Conservation (phyloP, 495 filamentous ascomycete genomes). For the Trichoderma virens region DNA sequence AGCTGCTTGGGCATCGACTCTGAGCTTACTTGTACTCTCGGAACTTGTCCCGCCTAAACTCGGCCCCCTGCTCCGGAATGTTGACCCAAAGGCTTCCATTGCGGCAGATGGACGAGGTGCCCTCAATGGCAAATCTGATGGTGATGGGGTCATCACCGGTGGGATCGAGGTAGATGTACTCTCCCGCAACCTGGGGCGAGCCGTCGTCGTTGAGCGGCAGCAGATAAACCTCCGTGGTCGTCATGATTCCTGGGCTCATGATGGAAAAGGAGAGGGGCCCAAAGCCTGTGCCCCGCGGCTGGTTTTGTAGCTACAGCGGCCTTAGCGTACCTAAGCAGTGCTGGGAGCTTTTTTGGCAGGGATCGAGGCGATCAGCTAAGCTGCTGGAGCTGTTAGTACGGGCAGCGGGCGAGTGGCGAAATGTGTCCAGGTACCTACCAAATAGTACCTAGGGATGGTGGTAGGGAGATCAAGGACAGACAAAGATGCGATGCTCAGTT, state of each 20-base stretch:
- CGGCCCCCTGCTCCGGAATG: conserved; percentile 65
- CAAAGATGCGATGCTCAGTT: too few species aligned
- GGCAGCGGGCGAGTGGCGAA: too few species aligned
- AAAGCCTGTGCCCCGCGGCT: background rate
- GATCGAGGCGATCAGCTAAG: too few species aligned
- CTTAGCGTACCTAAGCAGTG: conserved; percentile 1
- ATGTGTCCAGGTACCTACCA: too few species aligned
- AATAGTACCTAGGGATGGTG: too few species aligned
- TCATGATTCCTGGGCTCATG: conserved; percentile 46
- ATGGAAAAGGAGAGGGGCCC: background rate
- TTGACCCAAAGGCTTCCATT: conserved; percentile 95
- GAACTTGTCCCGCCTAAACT: conserved; percentile 70
- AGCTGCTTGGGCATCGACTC: conserved; percentile 12
- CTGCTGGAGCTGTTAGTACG: too few species aligned
- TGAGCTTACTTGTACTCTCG: conserved; percentile 71
- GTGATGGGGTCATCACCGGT: conserved; percentile 61
- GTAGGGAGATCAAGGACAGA: too few species aligned
- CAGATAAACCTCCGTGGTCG: conserved; percentile 65
- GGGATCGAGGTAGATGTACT: conserved; percentile 85
- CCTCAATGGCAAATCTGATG: conserved; percentile 89
- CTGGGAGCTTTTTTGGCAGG: too few species aligned
- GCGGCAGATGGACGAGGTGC: conserved; percentile 89
- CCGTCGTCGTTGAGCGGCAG: conserved; percentile 87
- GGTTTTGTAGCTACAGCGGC: conserved; percentile 5
- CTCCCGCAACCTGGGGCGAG: conserved; percentile 79